Percentiles rank a stretch among this genome's conserved stretches.
These are phyloP conservation scores for Abortiporus biennis DNA, from an alignment of 1,284 basidiomycete species.

Conservation along the genomic window DNA sequence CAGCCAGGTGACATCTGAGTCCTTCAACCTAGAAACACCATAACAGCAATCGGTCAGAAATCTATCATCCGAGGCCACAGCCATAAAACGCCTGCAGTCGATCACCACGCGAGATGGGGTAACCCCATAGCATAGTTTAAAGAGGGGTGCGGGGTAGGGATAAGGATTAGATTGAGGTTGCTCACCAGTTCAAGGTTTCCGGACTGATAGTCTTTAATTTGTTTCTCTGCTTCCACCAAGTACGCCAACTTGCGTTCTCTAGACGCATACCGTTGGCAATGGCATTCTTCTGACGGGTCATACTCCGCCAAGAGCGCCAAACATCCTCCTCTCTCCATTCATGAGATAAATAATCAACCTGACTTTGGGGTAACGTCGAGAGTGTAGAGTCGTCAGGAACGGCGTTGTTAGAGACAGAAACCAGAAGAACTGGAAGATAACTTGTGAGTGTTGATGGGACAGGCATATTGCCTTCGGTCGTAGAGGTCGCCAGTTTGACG, in stretches of 20 bases:
- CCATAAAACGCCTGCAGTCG: slow-evolving; percentile 4
- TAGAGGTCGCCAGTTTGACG: slow-evolving; percentile 1
- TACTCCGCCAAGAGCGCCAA: slow-evolving; percentile 96
- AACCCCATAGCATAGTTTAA: slow-evolving; percentile 8
- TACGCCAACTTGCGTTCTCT: slow-evolving; percentile 98
- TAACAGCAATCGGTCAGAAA: too few relatives aligned
- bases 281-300: slow-evolving; percentile 98
- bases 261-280: slow-evolving; percentile 93
- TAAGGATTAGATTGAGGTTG: slow-evolving; percentile 11
- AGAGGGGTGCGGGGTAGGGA: slow-evolving; percentile 14
- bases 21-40: slow-evolving; percentile 90
- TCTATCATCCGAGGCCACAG: neutral
- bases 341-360: slow-evolving; percentile 87
- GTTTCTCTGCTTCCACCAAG: slow-evolving; percentile 99
- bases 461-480: slow-evolving; percentile 19
- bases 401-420: slow-evolving; percentile 52
- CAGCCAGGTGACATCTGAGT: slow-evolving; percentile 98
- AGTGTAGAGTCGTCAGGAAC: slow-evolving; percentile 63
- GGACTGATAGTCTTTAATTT: slow-evolving; percentile 94
- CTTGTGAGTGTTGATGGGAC: slow-evolving; percentile 29
- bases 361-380: slow-evolving; percentile 58
- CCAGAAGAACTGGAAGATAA: slow-evolving; percentile 64
- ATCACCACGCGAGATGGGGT: neutral
- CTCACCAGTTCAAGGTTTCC: slow-evolving; percentile 97
- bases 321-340: slow-evolving; percentile 98